Conservation (phyloP, 2,329 filamentous ascomycete genomes). For the Amylocarpus encephaloides region DNA sequence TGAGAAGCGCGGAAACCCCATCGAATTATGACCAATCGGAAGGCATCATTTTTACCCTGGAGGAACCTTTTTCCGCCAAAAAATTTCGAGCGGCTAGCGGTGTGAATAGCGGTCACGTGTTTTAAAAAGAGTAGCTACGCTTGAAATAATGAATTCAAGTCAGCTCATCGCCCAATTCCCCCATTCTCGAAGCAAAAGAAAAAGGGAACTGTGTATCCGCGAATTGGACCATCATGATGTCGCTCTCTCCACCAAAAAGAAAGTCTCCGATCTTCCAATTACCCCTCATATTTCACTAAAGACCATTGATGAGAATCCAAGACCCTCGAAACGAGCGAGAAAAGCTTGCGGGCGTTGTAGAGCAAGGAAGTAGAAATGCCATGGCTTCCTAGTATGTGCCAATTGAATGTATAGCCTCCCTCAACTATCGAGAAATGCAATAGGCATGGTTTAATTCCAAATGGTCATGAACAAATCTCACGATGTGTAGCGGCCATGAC, state of each 20-base stretch:
- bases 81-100: no score
- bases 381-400: constrained; percentile 24
- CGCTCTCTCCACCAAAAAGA: background rate
- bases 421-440: constrained; percentile 27
- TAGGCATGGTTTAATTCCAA: constrained; percentile 9
- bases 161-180: no score
- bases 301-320: constrained; percentile 23
- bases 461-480: constrained; percentile 1
- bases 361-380: constrained; percentile 25
- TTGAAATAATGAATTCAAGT: no score
- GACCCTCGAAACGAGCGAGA: constrained; percentile 25
- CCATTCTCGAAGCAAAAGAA: no score
- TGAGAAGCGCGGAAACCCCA: no score
- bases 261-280: background rate
- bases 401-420: constrained; percentile 25
- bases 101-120: no score
- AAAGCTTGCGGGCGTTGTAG: constrained; percentile 25
- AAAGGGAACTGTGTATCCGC: background rate
- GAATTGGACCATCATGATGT: background rate
- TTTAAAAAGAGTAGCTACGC: no score
- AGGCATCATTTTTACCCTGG: no score
- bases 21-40: no score
- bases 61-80: no score
- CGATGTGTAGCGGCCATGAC: constrained; percentile 21
- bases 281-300: background rate